Base-by-base conservation (phyloP, 306 rosid species). In the Cicer judaicum region DNA sequence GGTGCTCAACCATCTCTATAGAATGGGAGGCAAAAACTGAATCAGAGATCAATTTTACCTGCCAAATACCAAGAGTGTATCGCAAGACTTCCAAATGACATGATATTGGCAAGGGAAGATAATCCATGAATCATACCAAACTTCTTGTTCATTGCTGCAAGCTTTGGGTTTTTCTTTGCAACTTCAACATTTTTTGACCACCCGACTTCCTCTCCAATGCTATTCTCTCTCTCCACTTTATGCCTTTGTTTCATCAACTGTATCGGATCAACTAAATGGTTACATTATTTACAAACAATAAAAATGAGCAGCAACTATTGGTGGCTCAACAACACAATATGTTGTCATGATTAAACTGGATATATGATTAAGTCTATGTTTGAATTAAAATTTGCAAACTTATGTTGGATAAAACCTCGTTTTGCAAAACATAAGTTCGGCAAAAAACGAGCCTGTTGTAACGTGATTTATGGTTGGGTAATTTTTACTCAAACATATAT, bases 51-150 rank as follows among this genome's bases (percentile, higher is more conserved):
- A 34, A 91, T 53, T 84, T 92, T 95, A 81, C 96, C 90, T 8
- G 98, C 99, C 87, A 95, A 77, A 81, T 95, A 95, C 98, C 99
- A 95, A 4, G 99, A 89, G 85, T 95, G 99, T 87, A 92, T 79
- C 16, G 98, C 96, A 72, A 95, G 97, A 89, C 97, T 77, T 29
- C 99, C 98, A 79, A 92, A 92, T 10, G 99, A 79, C 88, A 95
- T 72, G 80, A 95, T 92, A 80, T 95, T 95, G 18, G 99, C 98
- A 18, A 95, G 97, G 40, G 99, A 92, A 56, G 99, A 95, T 54
- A 95, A 77, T 41, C 99, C 99, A 68, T 95, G 99, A 85, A 95
- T 88, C 99, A 95, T 92, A 73, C 99, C 99, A 15, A 95, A 95
- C 75, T 92, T 95, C 93, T 95, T 95, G 72, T 95, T 92, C 96